Percentiles rank a stretch among this genome's conserved stretches.
phyloP scores from a whole-genome alignment of 2,329 filamentous ascomycete genomes.

The Colletotrichum lindemuthianum region DNA sequence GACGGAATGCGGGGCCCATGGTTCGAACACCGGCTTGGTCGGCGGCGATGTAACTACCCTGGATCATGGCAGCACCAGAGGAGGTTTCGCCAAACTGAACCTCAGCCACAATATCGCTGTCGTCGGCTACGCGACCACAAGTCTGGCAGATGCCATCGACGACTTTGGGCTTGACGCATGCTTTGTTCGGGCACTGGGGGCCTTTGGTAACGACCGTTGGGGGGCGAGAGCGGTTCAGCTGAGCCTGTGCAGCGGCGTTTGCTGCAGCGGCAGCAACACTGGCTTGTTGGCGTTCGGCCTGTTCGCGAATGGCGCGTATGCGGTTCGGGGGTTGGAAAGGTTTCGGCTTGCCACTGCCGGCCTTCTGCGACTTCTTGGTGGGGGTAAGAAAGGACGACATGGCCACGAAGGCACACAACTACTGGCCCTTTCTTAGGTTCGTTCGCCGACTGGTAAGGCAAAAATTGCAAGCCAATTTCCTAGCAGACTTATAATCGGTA shows the following conservation, averaged over 20 bases:
- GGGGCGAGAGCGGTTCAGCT: constrained; percentile 38
- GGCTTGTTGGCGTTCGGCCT: constrained; percentile 56
- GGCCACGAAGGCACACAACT: constrained; percentile 23
- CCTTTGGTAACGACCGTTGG: constrained; percentile 47
- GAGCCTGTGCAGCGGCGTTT: constrained; percentile 34
- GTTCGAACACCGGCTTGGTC: constrained; percentile 83
- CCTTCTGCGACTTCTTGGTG: constrained; percentile 47
- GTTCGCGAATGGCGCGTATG: constrained; percentile 62
- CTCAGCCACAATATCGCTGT: constrained; percentile 91
- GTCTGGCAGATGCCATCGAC: constrained; percentile 78
- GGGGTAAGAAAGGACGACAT: constrained; percentile 62
- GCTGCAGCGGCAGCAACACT: constrained; percentile 44
- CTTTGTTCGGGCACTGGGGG: constrained; percentile 66
- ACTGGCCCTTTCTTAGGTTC: too few species aligned
- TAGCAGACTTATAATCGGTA: too few species aligned
- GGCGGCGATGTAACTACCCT: constrained; percentile 87
- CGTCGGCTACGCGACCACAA: constrained; percentile 86
- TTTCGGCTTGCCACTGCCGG: constrained; percentile 45
- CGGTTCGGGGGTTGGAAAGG: constrained; percentile 58
- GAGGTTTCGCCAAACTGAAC: constrained; percentile 90
- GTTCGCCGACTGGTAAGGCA: too few species aligned
- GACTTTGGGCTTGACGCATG: constrained; percentile 69
- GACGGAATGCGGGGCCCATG: constrained; percentile 69
- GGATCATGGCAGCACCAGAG: constrained; percentile 86
- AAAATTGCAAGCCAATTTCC: too few species aligned